Evolutionary conservation across 2,329 filamentous ascomycete species (phyloP).

Genomic region (Fusarium sp.): DNA sequence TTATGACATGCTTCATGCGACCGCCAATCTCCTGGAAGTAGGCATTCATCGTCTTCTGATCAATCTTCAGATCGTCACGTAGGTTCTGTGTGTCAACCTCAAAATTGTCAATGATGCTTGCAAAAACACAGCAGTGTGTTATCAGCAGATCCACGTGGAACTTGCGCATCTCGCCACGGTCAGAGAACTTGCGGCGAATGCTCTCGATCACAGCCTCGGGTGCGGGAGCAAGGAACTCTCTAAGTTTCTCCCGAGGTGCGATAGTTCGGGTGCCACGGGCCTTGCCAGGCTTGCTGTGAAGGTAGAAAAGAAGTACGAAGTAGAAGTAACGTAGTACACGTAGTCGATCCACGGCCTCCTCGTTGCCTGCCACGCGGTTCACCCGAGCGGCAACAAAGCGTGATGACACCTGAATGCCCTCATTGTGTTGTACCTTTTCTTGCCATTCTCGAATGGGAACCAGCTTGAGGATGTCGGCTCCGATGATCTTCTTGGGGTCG

Average conservation of each 20-base stretch:
- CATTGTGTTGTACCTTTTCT: conserved; percentile 66
- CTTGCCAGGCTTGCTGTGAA: conserved; percentile 55
- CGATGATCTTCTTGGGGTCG: conserved; percentile 70
- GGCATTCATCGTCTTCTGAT: conserved; percentile 73
- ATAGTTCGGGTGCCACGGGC: conserved; percentile 59
- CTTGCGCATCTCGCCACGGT: conserved; percentile 70
- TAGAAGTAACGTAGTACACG: conserved; percentile 68
- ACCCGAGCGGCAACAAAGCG: conserved; percentile 73
- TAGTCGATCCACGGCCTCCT: conserved; percentile 60
- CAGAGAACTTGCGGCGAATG: conserved; percentile 74
- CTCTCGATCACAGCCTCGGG: conserved; percentile 70
- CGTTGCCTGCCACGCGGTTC: conserved; percentile 60
- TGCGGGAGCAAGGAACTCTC: conserved; percentile 62
- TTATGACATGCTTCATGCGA: conserved; percentile 66
- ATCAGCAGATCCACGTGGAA: conserved; percentile 76
- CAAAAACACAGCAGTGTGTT: conserved; percentile 76
- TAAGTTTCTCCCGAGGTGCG: conserved; percentile 69
- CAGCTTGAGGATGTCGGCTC: conserved; percentile 69
- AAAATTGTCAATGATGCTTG: conserved; percentile 76
- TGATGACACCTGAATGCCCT: conserved; percentile 65
- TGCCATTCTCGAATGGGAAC: conserved; percentile 80
- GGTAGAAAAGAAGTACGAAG: conserved; percentile 64
- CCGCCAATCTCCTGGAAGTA: conserved; percentile 83
- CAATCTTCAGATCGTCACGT: conserved; percentile 74
- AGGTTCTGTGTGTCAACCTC: conserved; percentile 75